These are phyloP conservation scores for Termitomyces sp. DNA, from an alignment of 768 basidiomycete species.

Conservation along the genomic window DNA sequence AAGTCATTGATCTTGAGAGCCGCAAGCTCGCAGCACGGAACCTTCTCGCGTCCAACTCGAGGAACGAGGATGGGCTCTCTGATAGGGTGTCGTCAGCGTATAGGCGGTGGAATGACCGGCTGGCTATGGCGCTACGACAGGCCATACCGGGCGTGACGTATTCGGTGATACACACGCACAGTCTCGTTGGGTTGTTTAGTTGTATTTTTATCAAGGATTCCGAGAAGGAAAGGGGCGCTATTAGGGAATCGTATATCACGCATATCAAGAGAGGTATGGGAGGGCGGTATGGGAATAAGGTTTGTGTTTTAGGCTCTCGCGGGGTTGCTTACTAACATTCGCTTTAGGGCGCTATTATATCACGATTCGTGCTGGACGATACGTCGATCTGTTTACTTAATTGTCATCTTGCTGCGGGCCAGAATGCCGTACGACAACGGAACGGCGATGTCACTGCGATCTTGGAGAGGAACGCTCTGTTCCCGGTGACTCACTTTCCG, in stretches of 20 bases:
- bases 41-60: conserved; percentile 74
- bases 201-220: conserved; percentile 72
- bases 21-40: conserved; percentile 92
- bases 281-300: conserved; percentile 95
- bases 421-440: conserved; percentile 74
- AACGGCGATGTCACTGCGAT: conserved; percentile 89
- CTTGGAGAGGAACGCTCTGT: conserved; percentile 76
- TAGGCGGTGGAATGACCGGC: conserved; percentile 83
- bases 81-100: conserved; percentile 88
- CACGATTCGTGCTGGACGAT: conserved; percentile 87
- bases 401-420: conserved; percentile 96
- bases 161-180: conserved; percentile 79
- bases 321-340: background rate
- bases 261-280: conserved; percentile 92
- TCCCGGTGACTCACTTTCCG: conserved; percentile 54
- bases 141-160: conserved; percentile 77
- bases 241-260: conserved; percentile 73
- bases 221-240: conserved; percentile 42
- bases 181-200: conserved; percentile 85
- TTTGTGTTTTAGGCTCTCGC: conserved; percentile 28
- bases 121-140: conserved; percentile 68
- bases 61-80: conserved; percentile 52
- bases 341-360: conserved; percentile 82
- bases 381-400: conserved; percentile 95
- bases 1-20: conserved; percentile 93